Evolutionary conservation across 768 basidiomycete genomes (phyloP).

Genomic region (Paxillus rubicundulus): DNA sequence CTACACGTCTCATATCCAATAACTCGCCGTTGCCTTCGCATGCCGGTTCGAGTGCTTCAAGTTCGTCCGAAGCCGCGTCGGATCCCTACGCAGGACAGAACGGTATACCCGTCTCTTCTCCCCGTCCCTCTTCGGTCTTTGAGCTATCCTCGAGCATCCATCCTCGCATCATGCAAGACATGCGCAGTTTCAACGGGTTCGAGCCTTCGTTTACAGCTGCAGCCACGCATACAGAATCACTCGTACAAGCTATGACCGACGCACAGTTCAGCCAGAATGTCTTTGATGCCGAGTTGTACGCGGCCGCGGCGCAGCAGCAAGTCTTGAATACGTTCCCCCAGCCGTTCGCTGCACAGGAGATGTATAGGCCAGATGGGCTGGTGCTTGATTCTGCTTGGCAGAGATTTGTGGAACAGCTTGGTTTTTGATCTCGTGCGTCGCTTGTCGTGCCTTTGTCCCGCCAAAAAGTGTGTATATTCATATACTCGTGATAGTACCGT

Average conservation of each 20-base stretch:
- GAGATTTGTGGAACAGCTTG: conserved; percentile 66
- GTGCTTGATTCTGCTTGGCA: conserved; percentile 64
- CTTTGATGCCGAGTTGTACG: conserved; percentile 12
- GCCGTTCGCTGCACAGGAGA: conserved; percentile 5
- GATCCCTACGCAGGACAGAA: conserved; percentile 12
- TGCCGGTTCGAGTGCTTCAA: conserved; percentile 5
- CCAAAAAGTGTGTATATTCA: too few species aligned
- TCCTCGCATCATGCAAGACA: conserved; percentile 48
- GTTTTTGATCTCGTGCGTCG: conserved; percentile 34
- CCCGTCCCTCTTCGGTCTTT: background rate
- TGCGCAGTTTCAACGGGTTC: conserved; percentile 43
- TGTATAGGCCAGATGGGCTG: conserved; percentile 22
- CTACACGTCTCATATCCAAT: conserved; percentile 43
- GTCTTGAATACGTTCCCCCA: conserved; percentile 16
- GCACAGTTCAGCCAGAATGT: conserved; percentile 27
- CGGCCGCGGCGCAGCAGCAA: conserved; percentile 6
- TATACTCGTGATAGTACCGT: background rate
- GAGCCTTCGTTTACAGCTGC: conserved; percentile 19
- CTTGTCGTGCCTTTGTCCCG: background rate
- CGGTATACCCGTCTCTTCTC: background rate
- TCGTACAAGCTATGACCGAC: conserved; percentile 30
- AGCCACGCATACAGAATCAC: conserved; percentile 18
- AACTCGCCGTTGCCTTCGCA: conserved; percentile 2
- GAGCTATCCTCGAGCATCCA: conserved; percentile 20
- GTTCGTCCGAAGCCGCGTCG: conserved; percentile 11